phyloP scores from a whole-genome alignment of 176 grass and related monocot species.

The Elymus sibiricus region DNA sequence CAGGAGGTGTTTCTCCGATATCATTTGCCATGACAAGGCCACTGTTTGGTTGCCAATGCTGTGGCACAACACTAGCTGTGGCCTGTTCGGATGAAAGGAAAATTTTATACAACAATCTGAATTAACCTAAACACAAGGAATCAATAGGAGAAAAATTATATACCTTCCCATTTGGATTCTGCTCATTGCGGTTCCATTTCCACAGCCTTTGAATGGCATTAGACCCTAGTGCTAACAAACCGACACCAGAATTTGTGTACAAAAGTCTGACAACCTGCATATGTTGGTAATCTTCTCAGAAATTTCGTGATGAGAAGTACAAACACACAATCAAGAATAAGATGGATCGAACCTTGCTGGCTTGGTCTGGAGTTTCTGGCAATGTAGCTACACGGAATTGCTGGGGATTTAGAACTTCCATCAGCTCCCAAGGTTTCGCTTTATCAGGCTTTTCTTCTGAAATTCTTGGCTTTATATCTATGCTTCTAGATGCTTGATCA shows the following conservation, averaged over 20 bases:
- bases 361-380: slow-evolving; percentile 80
- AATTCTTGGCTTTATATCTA: slow-evolving; percentile 75
- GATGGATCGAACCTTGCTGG: slow-evolving; percentile 54
- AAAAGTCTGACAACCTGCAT: slow-evolving; percentile 84
- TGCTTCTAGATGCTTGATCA: slow-evolving; percentile 66
- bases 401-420: slow-evolving; percentile 74
- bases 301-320: not conserved
- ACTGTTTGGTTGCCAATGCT: slow-evolving; percentile 89
- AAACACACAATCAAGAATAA: slow-evolving; percentile 25
- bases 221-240: slow-evolving; percentile 87
- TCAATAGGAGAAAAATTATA: slow-evolving; percentile 13
- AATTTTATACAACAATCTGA: slow-evolving; percentile 18
- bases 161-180: slow-evolving; percentile 90
- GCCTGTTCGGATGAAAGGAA: slow-evolving; percentile 55
- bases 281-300: slow-evolving; percentile 1
- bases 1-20: slow-evolving; percentile 51
- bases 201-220: slow-evolving; percentile 91
- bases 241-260: slow-evolving; percentile 88
- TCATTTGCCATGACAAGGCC: slow-evolving; percentile 97
- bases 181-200: slow-evolving; percentile 82
- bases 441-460: slow-evolving; percentile 84
- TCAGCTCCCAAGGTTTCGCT: slow-evolving; percentile 62
- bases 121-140: slow-evolving; percentile 34
- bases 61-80: slow-evolving; percentile 75
- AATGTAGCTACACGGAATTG: slow-evolving; percentile 81